phyloP scores from a whole-genome alignment of 495 filamentous ascomycete genomes.

The Neurospora sp. region DNA sequence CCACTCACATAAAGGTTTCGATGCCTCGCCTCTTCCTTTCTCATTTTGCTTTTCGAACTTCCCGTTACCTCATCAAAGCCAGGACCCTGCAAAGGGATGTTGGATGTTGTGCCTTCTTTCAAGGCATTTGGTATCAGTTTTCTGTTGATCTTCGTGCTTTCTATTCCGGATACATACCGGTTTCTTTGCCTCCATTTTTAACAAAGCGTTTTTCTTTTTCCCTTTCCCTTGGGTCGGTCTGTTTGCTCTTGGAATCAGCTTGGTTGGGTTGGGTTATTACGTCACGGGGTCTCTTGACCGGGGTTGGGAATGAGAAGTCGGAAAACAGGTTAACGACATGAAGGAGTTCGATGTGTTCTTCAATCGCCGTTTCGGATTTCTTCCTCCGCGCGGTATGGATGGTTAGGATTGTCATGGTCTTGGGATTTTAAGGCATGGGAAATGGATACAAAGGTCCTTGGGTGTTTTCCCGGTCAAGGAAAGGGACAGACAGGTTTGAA shows the following conservation, averaged over 20 bases:
- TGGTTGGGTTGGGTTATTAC: neutral
- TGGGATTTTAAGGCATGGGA: neutral
- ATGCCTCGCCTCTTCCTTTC: neutral
- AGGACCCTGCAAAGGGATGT: neutral
- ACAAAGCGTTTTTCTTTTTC: neutral
- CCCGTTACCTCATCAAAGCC: neutral
- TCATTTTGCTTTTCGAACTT: neutral
- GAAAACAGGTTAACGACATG: neutral
- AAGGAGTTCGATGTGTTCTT: neutral
- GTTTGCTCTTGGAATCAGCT: neutral
- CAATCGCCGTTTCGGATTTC: neutral
- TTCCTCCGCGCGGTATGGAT: neutral
- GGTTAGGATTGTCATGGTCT: neutral
- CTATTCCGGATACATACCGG: neutral
- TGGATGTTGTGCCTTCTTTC: neutral
- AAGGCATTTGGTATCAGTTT: neutral
- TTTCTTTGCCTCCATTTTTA: neutral
- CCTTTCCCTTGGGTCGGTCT: neutral
- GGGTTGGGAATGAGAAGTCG: neutral
- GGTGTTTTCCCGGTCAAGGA: neutral
- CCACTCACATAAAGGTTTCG: neutral
- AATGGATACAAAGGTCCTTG: neutral
- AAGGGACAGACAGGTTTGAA: neutral
- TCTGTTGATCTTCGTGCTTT: neutral
- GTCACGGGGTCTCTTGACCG: neutral